Conservation (phyloP, 2,329 filamentous ascomycete species). For the Verticillium klebahnii region DNA sequence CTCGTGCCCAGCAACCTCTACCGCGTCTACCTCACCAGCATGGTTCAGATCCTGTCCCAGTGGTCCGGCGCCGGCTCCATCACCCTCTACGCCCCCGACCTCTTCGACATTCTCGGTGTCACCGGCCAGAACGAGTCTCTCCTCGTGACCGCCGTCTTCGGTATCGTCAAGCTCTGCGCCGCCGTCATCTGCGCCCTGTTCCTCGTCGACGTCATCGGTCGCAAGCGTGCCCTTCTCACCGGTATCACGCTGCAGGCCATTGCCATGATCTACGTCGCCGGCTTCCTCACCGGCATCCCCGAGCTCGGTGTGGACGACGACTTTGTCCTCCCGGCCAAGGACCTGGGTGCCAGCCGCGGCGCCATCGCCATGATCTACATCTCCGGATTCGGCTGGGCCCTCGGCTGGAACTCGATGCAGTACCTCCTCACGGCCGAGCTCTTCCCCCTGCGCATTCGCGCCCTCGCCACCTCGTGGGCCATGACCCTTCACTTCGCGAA, state of each 20-base stretch:
- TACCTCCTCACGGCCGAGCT: conserved; percentile 68
- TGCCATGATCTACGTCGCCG: conserved; percentile 58
- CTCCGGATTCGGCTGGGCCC: conserved; percentile 64
- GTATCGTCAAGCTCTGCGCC: conserved; percentile 66
- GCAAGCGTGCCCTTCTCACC: conserved; percentile 60
- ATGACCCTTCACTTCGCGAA: conserved; percentile 79
- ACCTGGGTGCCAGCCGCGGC: conserved; percentile 56
- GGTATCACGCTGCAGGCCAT: conserved; percentile 58
- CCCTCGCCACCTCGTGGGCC: conserved; percentile 63
- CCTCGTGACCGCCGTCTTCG: conserved; percentile 71
- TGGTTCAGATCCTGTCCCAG: conserved; percentile 68
- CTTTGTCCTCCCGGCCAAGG: conserved; percentile 39
- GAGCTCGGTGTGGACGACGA: conserved; percentile 44
- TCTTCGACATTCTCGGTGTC: conserved; percentile 69
- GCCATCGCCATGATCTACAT: conserved; percentile 72
- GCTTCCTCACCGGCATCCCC: conserved; percentile 60
- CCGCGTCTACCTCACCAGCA: conserved; percentile 62
- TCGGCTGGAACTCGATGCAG: conserved; percentile 73
- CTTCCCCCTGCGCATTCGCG: conserved; percentile 70
- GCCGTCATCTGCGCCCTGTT: conserved; percentile 69
- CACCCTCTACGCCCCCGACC: conserved; percentile 70
- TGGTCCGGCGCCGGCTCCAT: conserved; percentile 71
- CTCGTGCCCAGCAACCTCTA: conserved; percentile 65
- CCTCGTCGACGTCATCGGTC: conserved; percentile 73
- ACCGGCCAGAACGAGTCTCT: conserved; percentile 64